Evolutionary conservation across 345 rosid genomes (phyloP).

Genomic region (Eucalyptus erythrocorys): DNA sequence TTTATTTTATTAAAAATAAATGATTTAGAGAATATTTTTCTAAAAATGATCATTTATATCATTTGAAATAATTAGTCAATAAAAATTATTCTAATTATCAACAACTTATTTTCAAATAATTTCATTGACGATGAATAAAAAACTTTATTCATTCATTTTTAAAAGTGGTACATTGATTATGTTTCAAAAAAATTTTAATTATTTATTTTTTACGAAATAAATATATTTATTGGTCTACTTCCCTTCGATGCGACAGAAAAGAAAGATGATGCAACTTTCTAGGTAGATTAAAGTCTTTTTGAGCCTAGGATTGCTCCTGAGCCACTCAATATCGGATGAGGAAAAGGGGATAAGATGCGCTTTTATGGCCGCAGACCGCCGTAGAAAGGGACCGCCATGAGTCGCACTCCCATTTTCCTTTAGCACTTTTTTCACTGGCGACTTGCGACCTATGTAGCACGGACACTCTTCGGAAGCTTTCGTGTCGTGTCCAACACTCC

Average conservation of each 20-base stretch:
- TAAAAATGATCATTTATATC: rapidly evolving
- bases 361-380: neutral
- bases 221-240: rapidly evolving
- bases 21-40: neutral
- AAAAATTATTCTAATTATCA: neutral
- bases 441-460: too few relatives aligned
- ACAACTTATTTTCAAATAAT: neutral
- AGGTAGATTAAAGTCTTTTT: neutral
- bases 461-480: too few relatives aligned
- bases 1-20: rapidly evolving
- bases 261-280: neutral
- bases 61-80: neutral
- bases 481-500: too few relatives aligned
- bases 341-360: neutral
- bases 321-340: neutral
- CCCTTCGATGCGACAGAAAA: rapidly evolving
- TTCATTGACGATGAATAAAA: rapidly evolving
- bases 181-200: neutral
- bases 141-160: rapidly evolving
- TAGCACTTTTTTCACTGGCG: neutral
- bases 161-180: rapidly evolving
- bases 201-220: neutral
- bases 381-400: neutral
- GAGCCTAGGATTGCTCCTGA: neutral
- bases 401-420: neutral